Evolutionary conservation across 306 rosid genomes (phyloP).

Genomic region (Castanopsis chinensis): DNA sequence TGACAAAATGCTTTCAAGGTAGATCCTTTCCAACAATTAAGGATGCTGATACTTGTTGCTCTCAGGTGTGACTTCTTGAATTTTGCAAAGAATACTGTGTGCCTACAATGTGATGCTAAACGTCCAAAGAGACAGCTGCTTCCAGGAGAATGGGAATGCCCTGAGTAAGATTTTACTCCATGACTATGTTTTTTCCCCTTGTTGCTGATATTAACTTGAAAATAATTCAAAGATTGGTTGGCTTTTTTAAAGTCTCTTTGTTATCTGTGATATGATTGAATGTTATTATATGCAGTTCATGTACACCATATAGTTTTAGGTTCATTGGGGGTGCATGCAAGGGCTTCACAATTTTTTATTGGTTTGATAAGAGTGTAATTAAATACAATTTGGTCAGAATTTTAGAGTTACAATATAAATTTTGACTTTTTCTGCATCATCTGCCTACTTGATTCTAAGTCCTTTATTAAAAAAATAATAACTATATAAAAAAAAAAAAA

Average conservation of each 20-base stretch:
- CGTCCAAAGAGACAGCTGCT: conserved; percentile 97
- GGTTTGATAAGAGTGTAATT: background rate
- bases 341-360: background rate
- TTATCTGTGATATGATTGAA: background rate
- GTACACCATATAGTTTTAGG: background rate
- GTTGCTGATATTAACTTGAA: conserved; percentile 4
- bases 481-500: too few species aligned
- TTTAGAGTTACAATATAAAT: background rate
- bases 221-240: background rate
- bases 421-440: background rate
- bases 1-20: background rate
- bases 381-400: background rate
- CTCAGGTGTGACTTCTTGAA: conserved; percentile 98
- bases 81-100: conserved; percentile 80
- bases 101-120: conserved; percentile 98
- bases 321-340: background rate
- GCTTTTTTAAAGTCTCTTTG: background rate
- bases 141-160: conserved; percentile 99
- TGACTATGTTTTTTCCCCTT: conserved; percentile 2
- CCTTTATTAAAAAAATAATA: too few species aligned
- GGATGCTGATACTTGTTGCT: conserved; percentile 26
- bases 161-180: conserved; percentile 66
- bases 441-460: background rate
- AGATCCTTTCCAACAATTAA: conserved; percentile 21
- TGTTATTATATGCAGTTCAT: background rate